Conservation (phyloP, 352 stramenopile species). For the Phytophthora chlamydospora region DNA sequence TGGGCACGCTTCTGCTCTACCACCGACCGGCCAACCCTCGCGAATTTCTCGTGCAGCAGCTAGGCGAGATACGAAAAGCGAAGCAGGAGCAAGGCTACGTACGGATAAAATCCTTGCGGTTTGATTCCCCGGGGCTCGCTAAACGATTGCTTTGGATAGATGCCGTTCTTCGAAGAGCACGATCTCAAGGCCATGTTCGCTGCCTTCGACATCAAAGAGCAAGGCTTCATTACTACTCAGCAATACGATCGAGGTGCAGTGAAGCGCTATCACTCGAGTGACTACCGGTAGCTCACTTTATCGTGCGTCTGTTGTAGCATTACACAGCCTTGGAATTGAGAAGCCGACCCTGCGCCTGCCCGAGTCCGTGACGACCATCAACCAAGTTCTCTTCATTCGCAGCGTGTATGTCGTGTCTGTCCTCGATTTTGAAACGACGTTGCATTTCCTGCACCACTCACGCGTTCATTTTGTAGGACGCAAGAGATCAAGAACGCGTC, state of each 20-base stretch:
- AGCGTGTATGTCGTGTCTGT: conserved; percentile 54
- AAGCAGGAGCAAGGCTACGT: conserved; percentile 67
- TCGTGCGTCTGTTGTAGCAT: conserved; percentile 28
- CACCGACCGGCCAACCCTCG: conserved; percentile 66
- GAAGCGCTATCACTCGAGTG: background rate
- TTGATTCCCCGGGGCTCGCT: background rate
- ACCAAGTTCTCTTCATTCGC: conserved; percentile 64
- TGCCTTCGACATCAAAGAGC: conserved; percentile 77
- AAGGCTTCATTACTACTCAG: conserved; percentile 60
- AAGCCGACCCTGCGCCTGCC: conserved; percentile 65
- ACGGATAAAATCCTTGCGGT: conserved; percentile 6
- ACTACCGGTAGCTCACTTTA: background rate
- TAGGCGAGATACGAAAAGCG: conserved; percentile 57
- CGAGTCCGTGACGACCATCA: conserved; percentile 66
- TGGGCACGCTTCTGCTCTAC: conserved; percentile 70
- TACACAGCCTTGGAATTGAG: conserved; percentile 70
- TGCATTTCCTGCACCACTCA: background rate
- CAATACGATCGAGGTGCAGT: conserved; percentile 72
- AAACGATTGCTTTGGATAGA: conserved; percentile 7
- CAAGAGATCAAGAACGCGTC: conserved; percentile 79
- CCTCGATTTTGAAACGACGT: background rate
- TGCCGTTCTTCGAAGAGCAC: conserved; percentile 74
- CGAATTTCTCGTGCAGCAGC: conserved; percentile 62
- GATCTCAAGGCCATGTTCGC: conserved; percentile 79
- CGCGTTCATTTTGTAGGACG: conserved; percentile 33